Percentiles rank a stretch among this genome's conserved stretches.
phyloP scores from a whole-genome alignment of 2,329 filamentous ascomycete genomes.

The Claviceps paspali region DNA sequence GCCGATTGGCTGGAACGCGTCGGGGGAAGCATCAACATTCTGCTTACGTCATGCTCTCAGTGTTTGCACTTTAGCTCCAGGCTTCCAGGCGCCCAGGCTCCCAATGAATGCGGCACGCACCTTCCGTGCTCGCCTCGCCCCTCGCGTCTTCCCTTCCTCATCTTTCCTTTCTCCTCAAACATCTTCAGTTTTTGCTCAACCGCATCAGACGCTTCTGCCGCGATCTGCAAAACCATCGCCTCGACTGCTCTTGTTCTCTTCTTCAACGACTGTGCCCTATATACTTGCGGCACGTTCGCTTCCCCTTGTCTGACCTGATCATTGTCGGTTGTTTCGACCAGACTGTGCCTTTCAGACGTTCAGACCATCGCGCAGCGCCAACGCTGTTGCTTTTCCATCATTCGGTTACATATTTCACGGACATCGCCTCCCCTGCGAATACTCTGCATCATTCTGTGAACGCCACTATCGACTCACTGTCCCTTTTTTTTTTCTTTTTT shows the following conservation, averaged over 20 bases:
- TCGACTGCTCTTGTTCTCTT: neutral
- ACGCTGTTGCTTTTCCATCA: neutral
- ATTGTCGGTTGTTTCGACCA: constrained; percentile 1
- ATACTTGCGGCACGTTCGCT: neutral
- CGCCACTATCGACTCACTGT: neutral
- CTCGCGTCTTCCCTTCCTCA: too few relatives aligned
- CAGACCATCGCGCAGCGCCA: constrained; percentile 1
- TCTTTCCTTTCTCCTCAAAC: neutral
- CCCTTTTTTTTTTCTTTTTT: neutral
- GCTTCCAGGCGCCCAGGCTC: too few relatives aligned
- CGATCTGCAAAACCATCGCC: neutral
- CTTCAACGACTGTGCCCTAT: neutral
- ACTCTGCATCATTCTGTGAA: neutral
- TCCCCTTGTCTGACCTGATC: neutral
- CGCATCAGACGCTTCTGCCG: neutral
- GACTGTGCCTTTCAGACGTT: constrained; percentile 1
- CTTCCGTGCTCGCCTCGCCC: too few relatives aligned
- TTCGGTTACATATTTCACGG: neutral
- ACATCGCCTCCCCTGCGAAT: neutral
- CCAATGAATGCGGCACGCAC: too few relatives aligned
- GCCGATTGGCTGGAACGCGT: too few relatives aligned
- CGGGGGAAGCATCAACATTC: too few relatives aligned
- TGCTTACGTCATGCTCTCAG: neutral
- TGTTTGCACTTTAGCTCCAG: neutral
- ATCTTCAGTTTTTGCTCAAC: constrained; percentile 3